Evolutionary conservation across 2,329 filamentous ascomycete species (phyloP), one percentile per base, ranked within the genome.

Genomic region (Paecilomyces variotii): DNA sequence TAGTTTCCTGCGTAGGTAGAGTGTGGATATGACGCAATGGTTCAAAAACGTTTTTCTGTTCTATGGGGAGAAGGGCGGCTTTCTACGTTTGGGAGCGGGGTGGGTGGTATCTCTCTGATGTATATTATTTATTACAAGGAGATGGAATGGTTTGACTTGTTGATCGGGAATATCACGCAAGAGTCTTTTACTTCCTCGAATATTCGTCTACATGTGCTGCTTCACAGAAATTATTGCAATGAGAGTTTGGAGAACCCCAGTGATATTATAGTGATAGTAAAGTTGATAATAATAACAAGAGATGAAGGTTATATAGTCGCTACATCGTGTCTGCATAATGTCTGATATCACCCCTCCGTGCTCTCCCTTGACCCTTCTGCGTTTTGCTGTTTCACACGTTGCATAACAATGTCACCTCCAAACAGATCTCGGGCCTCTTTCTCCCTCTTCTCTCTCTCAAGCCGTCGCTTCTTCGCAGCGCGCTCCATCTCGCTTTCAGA

Each of bases 381-480:
- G 5, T 26, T 52, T 28, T 28, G 25, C 50, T 52, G 25, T 28
- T 28, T 52, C n/a, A 28, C 50, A 26, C 71, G 64, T 52, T 73
- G 66, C 54, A 61, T 65, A 34, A 74, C 71, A 58, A 76, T 60
- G 54, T 74, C 73, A 4, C 69, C 69, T 3, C 73, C 73, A 62
- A 76, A 75, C 35, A 75, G 64, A 64, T 73, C 69, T 11, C 64
- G 61, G 10, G 60, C 57, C 25, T 65, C 64, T 35, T 60, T 63
- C 28, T 64, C 55, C 27, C 61, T 61, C 57, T 61, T 63, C 56
- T 68, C 67, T 28, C 62, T 61, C 56, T 76, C 72, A 11, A 76
- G 52, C 25, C 73, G 75, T 55, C 74, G 65, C 61, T 76, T 76
- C 63, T 77, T 77, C n/a, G 71, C 69, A 24, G 70, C 59, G 4